Evolutionary conservation across 192 early-diverging fungal species (phyloP), one percentile per base, ranked within the genome.

Genomic region (Rhizophagus sp.): DNA sequence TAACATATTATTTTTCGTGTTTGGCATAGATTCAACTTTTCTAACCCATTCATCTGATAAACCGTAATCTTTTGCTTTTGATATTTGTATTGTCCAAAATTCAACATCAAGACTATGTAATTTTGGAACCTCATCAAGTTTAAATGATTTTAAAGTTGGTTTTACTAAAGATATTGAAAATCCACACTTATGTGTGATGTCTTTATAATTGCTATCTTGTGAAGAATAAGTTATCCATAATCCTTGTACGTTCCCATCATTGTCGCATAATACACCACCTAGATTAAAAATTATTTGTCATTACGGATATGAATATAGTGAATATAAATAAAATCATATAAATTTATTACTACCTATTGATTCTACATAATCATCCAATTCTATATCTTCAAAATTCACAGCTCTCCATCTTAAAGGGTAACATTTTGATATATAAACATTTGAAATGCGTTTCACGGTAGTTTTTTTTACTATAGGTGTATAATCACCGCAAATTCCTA

Each of bases 201-300:
- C 91, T 75, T 92, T 91, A 63, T 85, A 87, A 44, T 85, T 88
- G 64, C 86, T 83, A 74, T 92, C 89, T 82, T 93, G 92, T n/a
- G 90, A 90, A n/a, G 90, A 90, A 67, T 92, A 93, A 62, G 88
- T 90, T 78, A 90, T 84, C 91, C 91, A 94, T 47, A 95, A 72
- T 0, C 88, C 93, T 36, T 88, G 88, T 0, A 91, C 88, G 15
- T 67, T 81, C 0, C 94, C 94, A 30, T 89, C 78, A 17, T 27
- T 66, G 39, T 91, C 88, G 44, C 88, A 89, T 6, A 95, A 84
- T 1, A 95, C 84, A 33, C 93, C 94, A 36, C 93, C 70, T 62
- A 62, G 12, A 9, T 19, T 15, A 30, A 52, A 34, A 17, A 64
- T 66, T 0, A 34, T 15, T 41, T 8, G 36, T 34, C 5, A 15